A percentile compares a stretch with the other conserved stretches of the same genome.
phyloP scores from a whole-genome alignment of 441 rosid species.

The Biscutella laevigata region DNA sequence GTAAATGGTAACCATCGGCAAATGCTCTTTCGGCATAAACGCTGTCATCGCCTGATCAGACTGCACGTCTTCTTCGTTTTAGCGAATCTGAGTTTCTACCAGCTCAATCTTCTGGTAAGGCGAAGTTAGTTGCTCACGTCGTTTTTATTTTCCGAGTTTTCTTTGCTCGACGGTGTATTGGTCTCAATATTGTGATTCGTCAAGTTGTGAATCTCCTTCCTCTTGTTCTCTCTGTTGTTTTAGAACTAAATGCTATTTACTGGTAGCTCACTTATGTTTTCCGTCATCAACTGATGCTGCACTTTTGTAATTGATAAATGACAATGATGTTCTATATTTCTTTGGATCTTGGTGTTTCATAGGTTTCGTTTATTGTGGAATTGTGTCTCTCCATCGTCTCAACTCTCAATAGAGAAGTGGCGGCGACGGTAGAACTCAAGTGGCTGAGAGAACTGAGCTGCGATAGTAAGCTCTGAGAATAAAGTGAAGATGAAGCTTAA shows the following conservation, averaged over 20 bases:
- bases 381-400: neutral
- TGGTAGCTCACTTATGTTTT: conserved; percentile 8
- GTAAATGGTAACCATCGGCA: no score
- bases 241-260: conserved; percentile 14
- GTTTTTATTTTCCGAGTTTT: neutral
- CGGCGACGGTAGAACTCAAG: neutral
- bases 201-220: neutral
- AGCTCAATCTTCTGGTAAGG: conserved; percentile 29
- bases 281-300: neutral
- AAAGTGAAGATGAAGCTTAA: conserved; percentile 56
- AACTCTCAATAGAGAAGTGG: neutral
- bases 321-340: conserved; percentile 13
- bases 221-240: conserved; percentile 6
- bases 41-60: conserved; percentile 33
- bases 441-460: neutral
- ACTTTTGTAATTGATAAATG: neutral
- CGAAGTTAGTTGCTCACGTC: conserved; percentile 6
- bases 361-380: conserved; percentile 1
- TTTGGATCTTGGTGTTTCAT: conserved; percentile 8
- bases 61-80: conserved; percentile 25
- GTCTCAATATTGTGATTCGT: conserved; percentile 5
- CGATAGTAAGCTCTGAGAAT: no score
- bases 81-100: conserved; percentile 17
- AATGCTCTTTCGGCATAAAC: conserved; percentile 18
- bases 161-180: conserved; percentile 10